phyloP scores from a whole-genome alignment of 768 basidiomycete species.

The Cyclocybe cylindracea region DNA sequence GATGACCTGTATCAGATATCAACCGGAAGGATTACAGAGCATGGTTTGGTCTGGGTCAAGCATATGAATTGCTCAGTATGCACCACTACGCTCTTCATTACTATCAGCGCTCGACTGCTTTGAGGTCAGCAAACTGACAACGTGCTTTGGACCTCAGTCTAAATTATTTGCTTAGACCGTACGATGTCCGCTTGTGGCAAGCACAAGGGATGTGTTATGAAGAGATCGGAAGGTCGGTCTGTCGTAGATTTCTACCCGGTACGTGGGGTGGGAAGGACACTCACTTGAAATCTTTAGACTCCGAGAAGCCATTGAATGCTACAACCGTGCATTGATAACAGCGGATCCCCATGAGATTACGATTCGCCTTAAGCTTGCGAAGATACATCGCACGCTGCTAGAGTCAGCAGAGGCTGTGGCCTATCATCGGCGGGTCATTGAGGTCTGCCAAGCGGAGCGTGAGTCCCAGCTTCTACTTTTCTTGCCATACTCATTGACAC shows the following conservation, averaged over 20 bases:
- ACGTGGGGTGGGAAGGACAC: conserved; percentile 2
- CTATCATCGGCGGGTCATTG: conserved; percentile 81
- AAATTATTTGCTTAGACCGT: conserved; percentile 58
- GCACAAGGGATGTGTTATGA: conserved; percentile 94
- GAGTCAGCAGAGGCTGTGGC: conserved; percentile 70
- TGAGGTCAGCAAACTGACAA: conserved; percentile 56
- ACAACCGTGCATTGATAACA: conserved; percentile 84
- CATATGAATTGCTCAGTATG: conserved; percentile 96
- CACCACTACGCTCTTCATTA: conserved; percentile 95
- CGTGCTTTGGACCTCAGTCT: background rate
- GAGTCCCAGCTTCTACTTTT: conserved; percentile 23
- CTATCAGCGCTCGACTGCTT: conserved; percentile 92
- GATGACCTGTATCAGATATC: conserved; percentile 58
- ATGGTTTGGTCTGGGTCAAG: conserved; percentile 98
- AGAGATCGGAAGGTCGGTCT: conserved; percentile 74
- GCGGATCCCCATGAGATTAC: conserved; percentile 76
- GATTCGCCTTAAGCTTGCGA: conserved; percentile 74
- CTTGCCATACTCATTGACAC: conserved; percentile 20
- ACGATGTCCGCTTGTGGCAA: conserved; percentile 95
- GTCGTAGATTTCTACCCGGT: background rate
- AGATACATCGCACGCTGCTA: conserved; percentile 64
- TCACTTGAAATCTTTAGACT: conserved; percentile 44
- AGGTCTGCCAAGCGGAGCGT: conserved; percentile 69
- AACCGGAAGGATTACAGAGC: conserved; percentile 97
- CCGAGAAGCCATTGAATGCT: conserved; percentile 88